Evolutionary conservation across 2,329 filamentous ascomycete species (phyloP), one percentile per base, ranked within the genome.

Genomic region (Aspergillus cejpii): DNA sequence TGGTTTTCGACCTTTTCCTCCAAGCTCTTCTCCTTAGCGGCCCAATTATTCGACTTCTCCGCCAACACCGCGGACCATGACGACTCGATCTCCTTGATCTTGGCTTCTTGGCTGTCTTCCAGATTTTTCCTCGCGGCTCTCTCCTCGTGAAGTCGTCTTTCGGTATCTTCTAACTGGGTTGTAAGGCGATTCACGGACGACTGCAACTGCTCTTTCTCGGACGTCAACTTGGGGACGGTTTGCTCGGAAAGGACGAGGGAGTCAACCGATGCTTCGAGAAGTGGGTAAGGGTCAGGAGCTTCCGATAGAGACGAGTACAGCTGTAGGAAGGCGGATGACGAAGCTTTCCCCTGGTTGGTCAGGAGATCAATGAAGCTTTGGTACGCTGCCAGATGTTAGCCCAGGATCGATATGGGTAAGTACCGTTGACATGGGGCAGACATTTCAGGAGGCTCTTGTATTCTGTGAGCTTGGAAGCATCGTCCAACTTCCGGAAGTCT

Each of bases 11-110:
- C 76, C 69, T 96, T 97, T 57, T 97, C 91, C 60, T 95, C 89
- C 48, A 96, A 69, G 21, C 80, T 82, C 70, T 86, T 87, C 71
- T 98, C 92, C 63, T 94, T 96, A 6, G 91, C 83, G 43, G 85
- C 83, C 92, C 92, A 98, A 62, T 98, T 98, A 65, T 91, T 88
- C 58, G 87, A 85, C 70, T 95, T 96, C 74, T 98, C 92, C 45
- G 86, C 83, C 40, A 98, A 66, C 3, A 96, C 90, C 19, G 87
- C 89, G 10, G 80, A 79, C 91, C 92, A 98, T 2, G 88, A 92
- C 11, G 80, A 73, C 68, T 97, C 89, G 2, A 97, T 83, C 53
- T 95, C 90, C 67, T 90, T 94, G 47, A 94, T 85, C 62, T 84
- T 87, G 46, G 68, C 72, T 58, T 95, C 89, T 21, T 92, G 76